Conservation (phyloP, 2,329 filamentous ascomycete genomes). For the Alternaria atra region DNA sequence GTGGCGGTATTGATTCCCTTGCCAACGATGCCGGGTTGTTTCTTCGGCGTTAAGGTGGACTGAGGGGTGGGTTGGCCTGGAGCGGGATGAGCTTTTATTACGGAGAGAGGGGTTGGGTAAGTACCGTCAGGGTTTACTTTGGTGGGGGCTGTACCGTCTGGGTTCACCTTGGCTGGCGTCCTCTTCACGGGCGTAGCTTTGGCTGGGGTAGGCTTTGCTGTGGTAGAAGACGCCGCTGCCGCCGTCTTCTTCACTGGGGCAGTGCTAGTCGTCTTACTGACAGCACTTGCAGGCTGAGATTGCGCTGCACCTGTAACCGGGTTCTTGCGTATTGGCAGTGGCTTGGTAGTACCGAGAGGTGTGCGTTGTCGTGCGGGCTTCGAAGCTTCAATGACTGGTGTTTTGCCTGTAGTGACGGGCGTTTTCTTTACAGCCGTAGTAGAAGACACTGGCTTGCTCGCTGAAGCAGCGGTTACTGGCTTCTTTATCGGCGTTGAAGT, state of each 20-base stretch:
- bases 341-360: constrained; percentile 33
- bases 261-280: constrained; percentile 25
- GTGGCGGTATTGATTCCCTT: constrained; percentile 47
- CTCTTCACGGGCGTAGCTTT: constrained; percentile 40
- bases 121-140: constrained; percentile 35
- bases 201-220: constrained; percentile 15
- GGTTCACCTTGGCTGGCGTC: constrained; percentile 27
- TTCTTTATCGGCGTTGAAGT: constrained; percentile 18
- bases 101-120: constrained; percentile 38
- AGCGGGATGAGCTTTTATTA: constrained; percentile 38
- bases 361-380: constrained; percentile 26
- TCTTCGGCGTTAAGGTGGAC: constrained; percentile 24
- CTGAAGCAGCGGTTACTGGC: constrained; percentile 14
- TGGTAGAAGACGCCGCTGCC: constrained; percentile 12
- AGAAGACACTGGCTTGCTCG: constrained; percentile 37
- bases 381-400: constrained; percentile 22
- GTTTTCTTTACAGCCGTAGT: constrained; percentile 28
- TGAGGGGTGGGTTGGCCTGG: constrained; percentile 34
- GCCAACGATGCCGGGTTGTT: constrained; percentile 48
- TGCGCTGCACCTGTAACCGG: constrained; percentile 11
- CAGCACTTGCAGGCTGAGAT: constrained; percentile 14
- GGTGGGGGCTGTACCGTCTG: constrained; percentile 13
- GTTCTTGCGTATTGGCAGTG: constrained; percentile 21
- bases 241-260: constrained; percentile 25
- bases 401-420: constrained; percentile 30